These are phyloP conservation scores for Acephala macrosclerotiorum DNA, from an alignment of 2,329 filamentous ascomycete genomes.

Conservation along the genomic window DNA sequence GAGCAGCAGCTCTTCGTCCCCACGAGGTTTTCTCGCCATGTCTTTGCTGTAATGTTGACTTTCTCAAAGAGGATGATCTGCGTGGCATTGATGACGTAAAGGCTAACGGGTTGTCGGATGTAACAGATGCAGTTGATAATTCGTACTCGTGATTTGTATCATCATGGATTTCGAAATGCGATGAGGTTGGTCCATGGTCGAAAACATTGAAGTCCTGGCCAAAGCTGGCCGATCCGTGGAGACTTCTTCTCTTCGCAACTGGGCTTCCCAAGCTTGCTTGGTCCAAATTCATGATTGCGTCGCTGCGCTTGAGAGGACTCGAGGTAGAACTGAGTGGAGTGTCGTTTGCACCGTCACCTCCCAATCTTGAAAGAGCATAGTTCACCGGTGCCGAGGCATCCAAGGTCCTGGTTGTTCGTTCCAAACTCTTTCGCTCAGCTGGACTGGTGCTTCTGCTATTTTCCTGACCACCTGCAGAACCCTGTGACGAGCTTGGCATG, in stretches of 20 bases:
- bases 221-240: conserved; percentile 77
- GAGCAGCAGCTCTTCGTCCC: conserved; percentile 65
- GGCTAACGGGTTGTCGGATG: conserved; percentile 34
- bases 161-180: conserved; percentile 60
- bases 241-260: conserved; percentile 87
- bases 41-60: conserved; percentile 88
- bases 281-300: conserved; percentile 88
- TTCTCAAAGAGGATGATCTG: conserved; percentile 79
- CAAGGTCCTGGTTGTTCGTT: conserved; percentile 57
- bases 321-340: conserved; percentile 61
- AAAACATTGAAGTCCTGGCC: conserved; percentile 76
- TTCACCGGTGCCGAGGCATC: conserved; percentile 60
- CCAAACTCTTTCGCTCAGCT: conserved; percentile 52
- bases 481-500: conserved; percentile 48
- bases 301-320: conserved; percentile 90
- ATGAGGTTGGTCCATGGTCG: conserved; percentile 60
- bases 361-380: conserved; percentile 57
- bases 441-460: conserved; percentile 51
- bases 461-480: conserved; percentile 48
- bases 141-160: conserved; percentile 61
- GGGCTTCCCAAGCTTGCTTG: conserved; percentile 81
- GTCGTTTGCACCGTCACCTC: conserved; percentile 52
- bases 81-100: conserved; percentile 62
- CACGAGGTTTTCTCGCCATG: conserved; percentile 72
- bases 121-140: conserved; percentile 49